These are phyloP conservation scores for Arctium minus DNA, from an alignment of 129 eudicot species.

Conservation along the genomic window DNA sequence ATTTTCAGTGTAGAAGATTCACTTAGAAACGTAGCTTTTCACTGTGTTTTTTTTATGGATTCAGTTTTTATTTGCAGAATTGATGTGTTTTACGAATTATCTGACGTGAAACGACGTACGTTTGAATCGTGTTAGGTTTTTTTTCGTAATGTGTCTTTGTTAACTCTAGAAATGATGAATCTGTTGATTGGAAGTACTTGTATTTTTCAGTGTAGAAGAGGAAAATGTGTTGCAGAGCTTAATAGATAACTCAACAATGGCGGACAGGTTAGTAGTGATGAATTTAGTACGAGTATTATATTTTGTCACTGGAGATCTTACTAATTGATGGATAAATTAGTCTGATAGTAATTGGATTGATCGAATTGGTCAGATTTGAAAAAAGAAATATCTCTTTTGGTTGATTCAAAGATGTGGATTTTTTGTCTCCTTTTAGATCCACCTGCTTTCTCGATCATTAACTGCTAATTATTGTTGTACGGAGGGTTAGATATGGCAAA, in stretches of 20 bases:
- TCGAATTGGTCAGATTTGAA: neutral
- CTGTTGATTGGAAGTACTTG: slow-evolving; percentile 11
- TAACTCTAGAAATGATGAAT: neutral
- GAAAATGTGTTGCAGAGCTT: slow-evolving; percentile 41
- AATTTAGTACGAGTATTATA: neutral
- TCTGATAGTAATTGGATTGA: neutral
- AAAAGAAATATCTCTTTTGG: neutral
- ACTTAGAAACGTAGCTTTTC: neutral
- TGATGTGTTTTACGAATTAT: neutral
- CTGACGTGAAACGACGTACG: neutral
- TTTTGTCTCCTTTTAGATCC: slow-evolving; percentile 11
- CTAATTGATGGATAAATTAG: neutral
- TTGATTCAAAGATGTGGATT: neutral
- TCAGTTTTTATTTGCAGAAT: neutral
- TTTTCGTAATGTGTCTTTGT: neutral
- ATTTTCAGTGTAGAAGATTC: neutral
- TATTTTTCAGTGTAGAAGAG: slow-evolving; percentile 43
- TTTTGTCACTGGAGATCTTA: neutral
- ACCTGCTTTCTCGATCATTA: slow-evolving; percentile 9
- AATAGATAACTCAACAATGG: slow-evolving; percentile 58
- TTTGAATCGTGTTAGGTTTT: neutral
- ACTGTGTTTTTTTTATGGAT: neutral
- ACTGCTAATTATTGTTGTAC: slow-evolving; percentile 15
- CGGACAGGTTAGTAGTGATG: slow-evolving; percentile 46
- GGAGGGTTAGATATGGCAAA: neutral